Base-by-base conservation (phyloP, 306 rosid species). In the Glycyrrhiza uralensis region DNA sequence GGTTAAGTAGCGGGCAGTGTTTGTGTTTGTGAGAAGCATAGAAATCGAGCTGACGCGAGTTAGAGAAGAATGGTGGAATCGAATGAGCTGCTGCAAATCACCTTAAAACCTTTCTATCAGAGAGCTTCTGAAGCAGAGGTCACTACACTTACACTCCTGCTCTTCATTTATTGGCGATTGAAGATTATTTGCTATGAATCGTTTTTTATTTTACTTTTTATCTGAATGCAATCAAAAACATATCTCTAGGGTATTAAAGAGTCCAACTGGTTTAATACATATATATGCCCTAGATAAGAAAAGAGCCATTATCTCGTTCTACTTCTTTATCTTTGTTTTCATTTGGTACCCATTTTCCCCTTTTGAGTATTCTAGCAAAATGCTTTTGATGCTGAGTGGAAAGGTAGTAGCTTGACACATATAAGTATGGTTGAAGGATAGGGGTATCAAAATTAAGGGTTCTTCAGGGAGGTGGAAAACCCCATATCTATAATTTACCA, bases 71-170 rank as follows among this genome's bases (percentile, higher is more conserved):
- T 90, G 98, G 96, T 71, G 63, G 92, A 83, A 49, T 69, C 87
- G 24, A 47, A 49, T 30, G 4, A 69, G 32, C 76, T 76, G 75
- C 30, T 83, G 22, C 75, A 80, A 49, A 45, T 80, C 33, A 65
- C 72, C 42, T 69, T 92, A 78, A 85, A 80, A 76, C 96, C 98
- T 46, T 90, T 92, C 70, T 73, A 61, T 69, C 89, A 78, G 72
- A 84, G 96, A 81, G 91, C 95, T 23, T 79, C 88, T 6, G 85
- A 92, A 85, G 91, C 95, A 12, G 98, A 92, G 95, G 98, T 92
- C 5, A 8, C 29, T 51, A 3, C 58, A 7, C 67, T 20, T 66
- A 17, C 23, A 29, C 57, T n/a, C 20, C 11, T 1, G 28, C 68
- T 7, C 33, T 18, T 33, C 47, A 2, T n/a, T 14, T 24, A 15